Percentiles rank a stretch among this genome's conserved stretches.
These are phyloP conservation scores for Hyphopichia khmerensis DNA, from an alignment of 1,139 yeast genomes.

Conservation along the genomic window DNA sequence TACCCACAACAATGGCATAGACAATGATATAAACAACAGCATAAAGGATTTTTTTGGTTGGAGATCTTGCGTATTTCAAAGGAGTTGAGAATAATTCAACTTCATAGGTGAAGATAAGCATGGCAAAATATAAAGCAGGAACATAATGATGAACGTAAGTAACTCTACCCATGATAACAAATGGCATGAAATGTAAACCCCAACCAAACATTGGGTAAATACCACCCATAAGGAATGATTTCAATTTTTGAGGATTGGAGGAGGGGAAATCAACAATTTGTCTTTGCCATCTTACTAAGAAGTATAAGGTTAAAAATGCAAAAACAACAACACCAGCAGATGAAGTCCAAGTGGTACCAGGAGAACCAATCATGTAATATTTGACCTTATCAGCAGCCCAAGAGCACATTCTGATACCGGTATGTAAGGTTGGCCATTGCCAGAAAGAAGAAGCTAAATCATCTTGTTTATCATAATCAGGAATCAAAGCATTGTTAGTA, in stretches of 20 bases:
- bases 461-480: constrained; percentile 89
- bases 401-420: constrained; percentile 92
- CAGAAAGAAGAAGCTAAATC: constrained; percentile 89
- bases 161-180: constrained; percentile 93
- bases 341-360: constrained; percentile 94
- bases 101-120: constrained; percentile 74
- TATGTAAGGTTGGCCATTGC: constrained; percentile 97
- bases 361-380: constrained; percentile 90
- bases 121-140: constrained; percentile 95
- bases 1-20: constrained; percentile 58
- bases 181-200: constrained; percentile 91
- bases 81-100: constrained; percentile 61
- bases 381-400: constrained; percentile 84
- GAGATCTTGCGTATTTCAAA: constrained; percentile 31
- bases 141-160: constrained; percentile 96
- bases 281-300: constrained; percentile 90
- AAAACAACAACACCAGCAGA: constrained; percentile 67
- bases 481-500: constrained; percentile 92
- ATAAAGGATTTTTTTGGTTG: constrained; percentile 22
- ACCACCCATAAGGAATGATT: constrained; percentile 68
- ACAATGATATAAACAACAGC: constrained; percentile 41
- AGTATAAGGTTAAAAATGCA: constrained; percentile 52
- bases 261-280: constrained; percentile 69
- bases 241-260: constrained; percentile 27
- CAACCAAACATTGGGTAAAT: constrained; percentile 88